Base-by-base conservation (phyloP, 768 basidiomycete genomes). In the Boletus pseudo-olivaceus region DNA sequence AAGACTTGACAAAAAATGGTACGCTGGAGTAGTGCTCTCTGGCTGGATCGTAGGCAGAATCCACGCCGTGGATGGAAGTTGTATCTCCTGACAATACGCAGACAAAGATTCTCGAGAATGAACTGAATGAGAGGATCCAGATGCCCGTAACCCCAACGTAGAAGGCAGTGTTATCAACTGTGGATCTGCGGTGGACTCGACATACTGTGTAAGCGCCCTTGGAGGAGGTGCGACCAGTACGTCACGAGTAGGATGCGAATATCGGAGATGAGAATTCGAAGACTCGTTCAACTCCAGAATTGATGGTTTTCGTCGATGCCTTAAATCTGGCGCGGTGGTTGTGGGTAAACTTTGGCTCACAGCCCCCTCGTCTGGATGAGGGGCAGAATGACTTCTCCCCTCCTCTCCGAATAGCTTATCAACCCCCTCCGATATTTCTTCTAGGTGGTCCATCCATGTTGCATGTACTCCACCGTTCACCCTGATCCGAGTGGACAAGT, bases 171-270 rank as follows among this genome's bases (percentile, higher is more conserved):
- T 61, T 44, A 91, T 82, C 8, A 72, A 60, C n/a, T 76, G 72
- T 14, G 78, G 73, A 60, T 83, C 80, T 27, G 78, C 70, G 4
- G 76, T 73, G 10, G 84, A 81, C 49, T 79, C 84, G 35, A 87
- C 76, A 62, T 84, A 89, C 67, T 88, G 84, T 2, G 90, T 90
- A 35, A 92, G 63, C 2, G 90, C 87, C 37, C 88, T 79, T 2
- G 90, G 88, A 9, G 90, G 78, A 27, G 83, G 87, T 0, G 88
- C 72, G 49, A 90, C 71, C 30, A 89, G 77, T 44, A 78, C 68
- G 39, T 76, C 75, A 26, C 85, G 79, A 41, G 76, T 73, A 49
- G 79, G 79, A 43, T 71, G 73, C 2, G 82, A 80, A 37, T 82
- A 77, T 49, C 76, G 77, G 19, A 88, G 70, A 20, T 80, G 76